Percentiles rank a stretch among this genome's conserved stretches.
Evolutionary conservation across 1,284 basidiomycete species (phyloP).

Genomic region (Cryptococcus sp.): DNA sequence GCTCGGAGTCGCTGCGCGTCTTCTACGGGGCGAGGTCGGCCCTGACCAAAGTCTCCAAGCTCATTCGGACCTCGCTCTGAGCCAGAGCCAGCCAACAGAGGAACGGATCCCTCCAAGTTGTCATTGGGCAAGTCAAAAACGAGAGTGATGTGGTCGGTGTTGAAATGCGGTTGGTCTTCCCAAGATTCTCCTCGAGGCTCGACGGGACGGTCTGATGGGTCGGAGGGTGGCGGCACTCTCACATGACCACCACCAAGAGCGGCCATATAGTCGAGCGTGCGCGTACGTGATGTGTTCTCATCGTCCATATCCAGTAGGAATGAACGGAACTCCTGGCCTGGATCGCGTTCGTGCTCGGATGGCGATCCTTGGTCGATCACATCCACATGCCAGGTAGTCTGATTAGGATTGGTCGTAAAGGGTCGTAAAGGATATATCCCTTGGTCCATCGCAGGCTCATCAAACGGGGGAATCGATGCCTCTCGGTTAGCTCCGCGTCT

Average conservation of each 20-base stretch:
- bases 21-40: constrained; percentile 2
- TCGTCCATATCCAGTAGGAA: constrained; percentile 2
- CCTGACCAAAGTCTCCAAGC: not conserved
- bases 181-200: not conserved
- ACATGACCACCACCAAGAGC: constrained; percentile 2
- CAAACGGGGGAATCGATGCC: not conserved
- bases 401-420: not conserved
- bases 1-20: constrained; percentile 7
- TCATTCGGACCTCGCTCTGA: not conserved
- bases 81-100: not conserved
- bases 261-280: constrained; percentile 4
- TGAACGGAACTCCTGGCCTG: constrained; percentile 1
- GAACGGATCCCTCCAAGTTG: not conserved
- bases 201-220: not conserved
- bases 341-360: not conserved
- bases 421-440: not conserved
- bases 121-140: not conserved
- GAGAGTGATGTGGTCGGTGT: not conserved
- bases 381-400: not conserved
- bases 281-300: not conserved
- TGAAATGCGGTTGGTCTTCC: not conserved
- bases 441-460: not conserved
- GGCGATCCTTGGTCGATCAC: not conserved
- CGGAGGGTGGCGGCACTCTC: not conserved
- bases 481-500: too few relatives aligned